Conservation (phyloP, 306 rosid genomes). For the Lathyrus tuberosus region DNA sequence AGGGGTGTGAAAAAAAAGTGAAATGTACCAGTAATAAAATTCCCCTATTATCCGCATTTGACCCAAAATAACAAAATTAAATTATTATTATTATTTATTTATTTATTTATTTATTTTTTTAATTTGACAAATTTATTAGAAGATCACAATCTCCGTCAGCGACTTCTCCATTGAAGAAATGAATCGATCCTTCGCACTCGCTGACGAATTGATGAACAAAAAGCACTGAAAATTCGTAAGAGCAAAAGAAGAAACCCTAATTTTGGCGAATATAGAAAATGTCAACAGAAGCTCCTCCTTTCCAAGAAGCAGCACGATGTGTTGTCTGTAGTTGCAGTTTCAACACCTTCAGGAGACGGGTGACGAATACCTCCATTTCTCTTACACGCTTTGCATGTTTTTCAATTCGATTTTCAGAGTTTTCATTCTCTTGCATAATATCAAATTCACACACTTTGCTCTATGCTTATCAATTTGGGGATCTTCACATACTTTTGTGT, state of each 20-base stretch:
- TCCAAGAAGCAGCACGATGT: constrained; percentile 90
- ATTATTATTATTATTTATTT: not conserved
- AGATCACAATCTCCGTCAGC: constrained; percentile 10
- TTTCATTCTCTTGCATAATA: too few species aligned
- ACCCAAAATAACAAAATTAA: not conserved
- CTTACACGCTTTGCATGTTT: not conserved
- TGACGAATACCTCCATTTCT: constrained; percentile 9
- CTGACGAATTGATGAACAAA: constrained; percentile 6
- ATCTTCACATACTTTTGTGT: not conserved
- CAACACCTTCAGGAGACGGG: constrained; percentile 96
- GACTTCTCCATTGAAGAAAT: constrained; percentile 25
- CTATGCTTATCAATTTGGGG: too few species aligned
- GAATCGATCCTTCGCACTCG: constrained; percentile 22
- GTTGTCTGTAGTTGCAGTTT: constrained; percentile 96
- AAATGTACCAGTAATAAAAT: not conserved
- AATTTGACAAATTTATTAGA: not conserved
- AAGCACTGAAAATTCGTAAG: not conserved
- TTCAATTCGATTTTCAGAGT: too few species aligned
- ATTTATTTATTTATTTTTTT: not conserved
- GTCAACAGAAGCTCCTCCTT: constrained; percentile 67
- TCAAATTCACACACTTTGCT: too few species aligned
- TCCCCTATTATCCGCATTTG: not conserved
- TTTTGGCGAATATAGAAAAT: constrained; percentile 36
- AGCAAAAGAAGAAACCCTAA: constrained; percentile 22
- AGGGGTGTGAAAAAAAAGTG: not conserved